Evolutionary conservation across 306 rosid genomes (phyloP).

Genomic region (Cucurbita moschata): DNA sequence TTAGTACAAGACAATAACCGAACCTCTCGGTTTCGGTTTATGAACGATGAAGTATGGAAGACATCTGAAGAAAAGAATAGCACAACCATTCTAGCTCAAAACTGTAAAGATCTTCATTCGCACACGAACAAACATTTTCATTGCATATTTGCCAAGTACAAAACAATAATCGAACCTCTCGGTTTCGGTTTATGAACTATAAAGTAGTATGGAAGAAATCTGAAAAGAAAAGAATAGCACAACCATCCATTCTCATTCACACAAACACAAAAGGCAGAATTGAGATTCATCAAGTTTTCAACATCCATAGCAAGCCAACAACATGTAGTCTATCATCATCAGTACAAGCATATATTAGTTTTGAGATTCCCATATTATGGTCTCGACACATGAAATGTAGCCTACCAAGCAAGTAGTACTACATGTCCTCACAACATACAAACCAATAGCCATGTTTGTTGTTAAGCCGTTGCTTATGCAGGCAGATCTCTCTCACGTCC

Average conservation of each 20-base stretch:
- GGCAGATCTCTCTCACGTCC: conserved; percentile 9
- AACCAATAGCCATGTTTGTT: conserved; percentile 2
- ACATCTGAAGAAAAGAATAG: not conserved
- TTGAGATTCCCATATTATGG: conserved; percentile 3
- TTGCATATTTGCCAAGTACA: not conserved
- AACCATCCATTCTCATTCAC: not conserved
- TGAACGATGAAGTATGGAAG: not conserved
- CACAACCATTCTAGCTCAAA: not conserved
- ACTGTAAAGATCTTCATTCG: not conserved
- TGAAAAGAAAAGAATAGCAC: not conserved
- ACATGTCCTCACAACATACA: not conserved
- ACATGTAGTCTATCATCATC: not conserved
- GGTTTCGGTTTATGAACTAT: not conserved
- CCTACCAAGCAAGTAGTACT: not conserved
- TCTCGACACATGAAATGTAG: conserved; percentile 2
- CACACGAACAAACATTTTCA: not conserved
- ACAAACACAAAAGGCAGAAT: not conserved
- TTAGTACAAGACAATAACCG: no score
- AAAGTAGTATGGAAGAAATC: not conserved
- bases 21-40: not conserved
- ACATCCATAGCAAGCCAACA: not conserved
- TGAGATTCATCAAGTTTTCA: conserved; percentile 3
- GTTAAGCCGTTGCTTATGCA: conserved; percentile 2
- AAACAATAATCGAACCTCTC: not conserved
- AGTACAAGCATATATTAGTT: conserved; percentile 6